Base-by-base conservation (phyloP, 805 yeast genomes). In the Candida andamanensis region DNA sequence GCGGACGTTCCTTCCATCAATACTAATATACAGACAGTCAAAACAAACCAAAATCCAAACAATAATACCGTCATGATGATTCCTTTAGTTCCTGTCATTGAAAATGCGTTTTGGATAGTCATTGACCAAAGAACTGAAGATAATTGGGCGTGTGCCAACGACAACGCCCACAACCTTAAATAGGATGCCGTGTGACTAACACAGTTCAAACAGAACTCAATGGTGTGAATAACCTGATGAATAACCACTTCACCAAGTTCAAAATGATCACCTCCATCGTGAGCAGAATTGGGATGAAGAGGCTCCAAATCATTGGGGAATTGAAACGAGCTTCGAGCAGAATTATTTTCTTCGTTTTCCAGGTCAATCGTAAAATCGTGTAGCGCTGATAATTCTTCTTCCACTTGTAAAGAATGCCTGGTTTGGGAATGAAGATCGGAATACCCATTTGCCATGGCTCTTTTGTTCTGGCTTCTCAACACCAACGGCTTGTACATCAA, bases 1-100 rank as follows among this genome's bases (percentile, higher is more conserved):
- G 87, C 87, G n/a, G 85, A 78, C 0, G 87, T 81, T 35, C 89
- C 89, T 58, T 81, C 89, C 89, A 81, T 81, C 29, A 78, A 64
- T 29, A 81, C 87, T 50, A 81, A 61, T 25, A 81, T 77, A 44
- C 76, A 69, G 23, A 78, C 80, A 0, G 87, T 80, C 44, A 81
- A 63, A 5, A 72, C 69, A 54, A 81, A 80, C 89, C 89, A 81
- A 76, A 80, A 72, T 18, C 77, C 83, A 59, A 80, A 81, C 33
- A 81, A 56, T 17, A 74, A 52, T 13, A 79, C 76, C 2, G 78
- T 72, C 71, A 71, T 70, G 24, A 74, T 36, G 5, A 76, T 72
- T 6, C 85, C 85, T 13, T 54, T 42, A 17, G 63, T 41, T 0
- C 85, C 85, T 5, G 71, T 63, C 17, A 60, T 50, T 2, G 76